Conservation (phyloP, 805 yeast genomes). For the Candida succiphila region DNA sequence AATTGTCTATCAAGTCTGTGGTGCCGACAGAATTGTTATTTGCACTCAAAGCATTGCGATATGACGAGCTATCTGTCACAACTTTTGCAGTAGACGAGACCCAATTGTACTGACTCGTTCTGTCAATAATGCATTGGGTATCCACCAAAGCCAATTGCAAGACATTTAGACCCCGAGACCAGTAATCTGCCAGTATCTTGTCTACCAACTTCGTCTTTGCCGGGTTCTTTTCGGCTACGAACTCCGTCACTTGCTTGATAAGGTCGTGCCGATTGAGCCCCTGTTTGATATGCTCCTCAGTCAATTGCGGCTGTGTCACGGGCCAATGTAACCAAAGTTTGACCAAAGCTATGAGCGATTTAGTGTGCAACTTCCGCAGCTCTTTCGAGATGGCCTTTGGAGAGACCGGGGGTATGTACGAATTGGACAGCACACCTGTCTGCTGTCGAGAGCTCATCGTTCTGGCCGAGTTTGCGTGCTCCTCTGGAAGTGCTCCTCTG, state of each 20-base stretch:
- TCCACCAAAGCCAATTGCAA: slow-evolving; percentile 66
- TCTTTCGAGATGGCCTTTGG: slow-evolving; percentile 15
- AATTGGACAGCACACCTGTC: slow-evolving; percentile 23
- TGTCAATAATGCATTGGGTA: slow-evolving; percentile 51
- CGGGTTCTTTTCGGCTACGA: slow-evolving; percentile 5
- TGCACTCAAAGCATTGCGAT: slow-evolving; percentile 23
- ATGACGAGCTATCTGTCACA: slow-evolving; percentile 11
- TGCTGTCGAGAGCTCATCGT: too few species aligned
- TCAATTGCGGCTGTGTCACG: slow-evolving; percentile 17
- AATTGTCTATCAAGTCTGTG: slow-evolving; percentile 7
- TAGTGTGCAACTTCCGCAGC: slow-evolving; percentile 15
- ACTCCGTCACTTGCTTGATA: slow-evolving; percentile 7
- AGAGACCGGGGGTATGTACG: slow-evolving; percentile 20
- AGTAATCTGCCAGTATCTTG: slow-evolving; percentile 35
- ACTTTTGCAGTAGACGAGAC: slow-evolving; percentile 35
- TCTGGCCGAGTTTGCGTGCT: too few species aligned
- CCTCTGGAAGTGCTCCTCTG: too few species aligned
- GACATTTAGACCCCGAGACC: slow-evolving; percentile 49
- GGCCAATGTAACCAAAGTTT: slow-evolving; percentile 23
- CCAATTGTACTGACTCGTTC: slow-evolving; percentile 40
- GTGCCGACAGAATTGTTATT: slow-evolving; percentile 7
- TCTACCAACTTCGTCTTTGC: slow-evolving; percentile 30
- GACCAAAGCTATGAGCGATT: slow-evolving; percentile 21
- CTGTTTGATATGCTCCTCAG: slow-evolving; percentile 9
- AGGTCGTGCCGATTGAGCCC: slow-evolving; percentile 11